These are phyloP conservation scores for Cryphonectria japonica DNA, from an alignment of 2,329 filamentous ascomycete genomes.

Conservation along the genomic window DNA sequence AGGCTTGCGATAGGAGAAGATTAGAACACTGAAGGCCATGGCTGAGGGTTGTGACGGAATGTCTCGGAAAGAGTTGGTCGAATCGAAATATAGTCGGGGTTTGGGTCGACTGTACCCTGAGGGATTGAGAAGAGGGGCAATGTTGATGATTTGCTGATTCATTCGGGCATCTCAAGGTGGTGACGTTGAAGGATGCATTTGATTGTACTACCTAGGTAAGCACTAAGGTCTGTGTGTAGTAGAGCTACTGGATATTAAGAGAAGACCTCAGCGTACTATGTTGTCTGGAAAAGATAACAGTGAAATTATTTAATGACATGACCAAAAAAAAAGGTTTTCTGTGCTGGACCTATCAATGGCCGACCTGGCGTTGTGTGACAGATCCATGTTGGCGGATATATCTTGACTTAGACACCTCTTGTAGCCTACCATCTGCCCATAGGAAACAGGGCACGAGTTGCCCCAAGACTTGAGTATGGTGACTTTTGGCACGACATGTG, in stretches of 20 bases:
- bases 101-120: neutral
- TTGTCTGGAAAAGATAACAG: too few species aligned
- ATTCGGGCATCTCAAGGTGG: too few species aligned
- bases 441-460: neutral
- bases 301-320: too few species aligned
- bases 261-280: too few species aligned
- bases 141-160: too few species aligned
- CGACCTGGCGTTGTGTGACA: neutral
- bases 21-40: conserved; percentile 26
- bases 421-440: neutral
- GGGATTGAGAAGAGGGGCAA: neutral
- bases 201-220: too few species aligned
- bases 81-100: neutral
- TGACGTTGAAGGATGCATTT: too few species aligned
- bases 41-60: neutral
- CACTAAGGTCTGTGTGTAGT: too few species aligned
- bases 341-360: neutral
- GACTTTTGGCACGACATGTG: neutral
- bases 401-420: neutral
- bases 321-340: too few species aligned
- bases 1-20: conserved; percentile 31
- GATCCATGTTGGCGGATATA: neutral
- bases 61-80: neutral
- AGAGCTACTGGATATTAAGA: too few species aligned
- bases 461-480: neutral